Evolutionary conservation across 805 yeast genomes (phyloP).

Genomic region (Candida tibetensis): DNA sequence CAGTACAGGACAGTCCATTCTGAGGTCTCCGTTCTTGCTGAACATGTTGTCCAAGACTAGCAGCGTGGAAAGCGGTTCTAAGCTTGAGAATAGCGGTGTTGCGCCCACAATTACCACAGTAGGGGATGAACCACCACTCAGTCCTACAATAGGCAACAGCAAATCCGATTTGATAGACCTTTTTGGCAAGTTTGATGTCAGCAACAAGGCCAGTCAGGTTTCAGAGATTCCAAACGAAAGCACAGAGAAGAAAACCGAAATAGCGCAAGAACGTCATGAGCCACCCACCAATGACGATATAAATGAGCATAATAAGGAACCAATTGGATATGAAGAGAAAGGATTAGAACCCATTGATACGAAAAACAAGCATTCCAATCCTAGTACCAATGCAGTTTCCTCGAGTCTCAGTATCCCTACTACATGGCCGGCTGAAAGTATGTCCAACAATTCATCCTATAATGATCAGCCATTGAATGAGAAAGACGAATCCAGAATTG

Average conservation of each 20-base stretch:
- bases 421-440: background rate
- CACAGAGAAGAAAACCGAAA: constrained; percentile 3
- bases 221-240: background rate
- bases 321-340: constrained; percentile 1
- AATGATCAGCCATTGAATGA: constrained; percentile 1
- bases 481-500: background rate
- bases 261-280: constrained; percentile 9
- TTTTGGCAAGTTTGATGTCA: constrained; percentile 35
- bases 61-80: constrained; percentile 1
- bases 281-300: no score
- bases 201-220: constrained; percentile 2
- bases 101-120: constrained; percentile 24
- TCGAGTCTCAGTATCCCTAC: background rate
- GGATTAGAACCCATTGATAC: constrained; percentile 1
- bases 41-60: constrained; percentile 13
- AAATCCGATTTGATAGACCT: constrained; percentile 27
- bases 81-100: constrained; percentile 10
- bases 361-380: background rate
- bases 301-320: constrained; percentile 3
- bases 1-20: constrained; percentile 3
- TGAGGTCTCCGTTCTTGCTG: constrained; percentile 18
- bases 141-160: constrained; percentile 1
- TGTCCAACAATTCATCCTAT: constrained; percentile 2
- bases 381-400: background rate
- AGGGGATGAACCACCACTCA: constrained; percentile 3